Conservation (phyloP, 164 flowering plant species). For the Dillenia suffruticosa region DNA sequence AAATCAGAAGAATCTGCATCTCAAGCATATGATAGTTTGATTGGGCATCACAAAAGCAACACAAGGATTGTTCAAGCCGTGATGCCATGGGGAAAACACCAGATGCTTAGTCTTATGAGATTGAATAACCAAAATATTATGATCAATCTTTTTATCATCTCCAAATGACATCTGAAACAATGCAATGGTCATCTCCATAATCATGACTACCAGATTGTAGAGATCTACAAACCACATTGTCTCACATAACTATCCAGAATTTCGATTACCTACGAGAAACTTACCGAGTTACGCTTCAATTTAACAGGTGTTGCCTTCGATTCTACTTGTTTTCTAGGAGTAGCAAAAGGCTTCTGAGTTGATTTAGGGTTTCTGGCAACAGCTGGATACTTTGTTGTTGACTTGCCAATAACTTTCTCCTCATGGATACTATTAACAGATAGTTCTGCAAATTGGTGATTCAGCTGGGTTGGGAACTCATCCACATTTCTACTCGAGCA, state of each 20-base stretch:
- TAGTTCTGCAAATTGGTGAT: slow-evolving; percentile 31
- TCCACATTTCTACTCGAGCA: slow-evolving; percentile 38
- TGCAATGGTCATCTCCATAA: no score
- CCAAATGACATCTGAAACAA: no score
- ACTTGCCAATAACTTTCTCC: slow-evolving; percentile 31
- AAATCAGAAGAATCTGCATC: no score
- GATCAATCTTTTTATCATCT: no score
- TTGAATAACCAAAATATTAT: background rate
- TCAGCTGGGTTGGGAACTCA: slow-evolving; percentile 28
- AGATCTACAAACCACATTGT: no score
- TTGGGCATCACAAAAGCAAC: background rate
- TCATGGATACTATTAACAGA: slow-evolving; percentile 42
- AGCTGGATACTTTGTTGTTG: slow-evolving; percentile 30
- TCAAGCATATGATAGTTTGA: background rate
- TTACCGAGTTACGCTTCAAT: slow-evolving; percentile 50
- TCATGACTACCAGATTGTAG: no score
- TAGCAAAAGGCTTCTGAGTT: slow-evolving; percentile 50
- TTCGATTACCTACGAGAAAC: slow-evolving; percentile 7
- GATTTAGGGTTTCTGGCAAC: slow-evolving; percentile 42
- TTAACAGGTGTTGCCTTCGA: slow-evolving; percentile 29
- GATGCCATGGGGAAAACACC: no score
- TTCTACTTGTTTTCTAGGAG: slow-evolving; percentile 50
- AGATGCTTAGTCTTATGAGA: background rate
- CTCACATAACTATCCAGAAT: no score
- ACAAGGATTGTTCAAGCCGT: no score